Evolutionary conservation across 441 rosid species (phyloP), one percentile per base, ranked within the genome.

Genomic region (Erodium texanum): DNA sequence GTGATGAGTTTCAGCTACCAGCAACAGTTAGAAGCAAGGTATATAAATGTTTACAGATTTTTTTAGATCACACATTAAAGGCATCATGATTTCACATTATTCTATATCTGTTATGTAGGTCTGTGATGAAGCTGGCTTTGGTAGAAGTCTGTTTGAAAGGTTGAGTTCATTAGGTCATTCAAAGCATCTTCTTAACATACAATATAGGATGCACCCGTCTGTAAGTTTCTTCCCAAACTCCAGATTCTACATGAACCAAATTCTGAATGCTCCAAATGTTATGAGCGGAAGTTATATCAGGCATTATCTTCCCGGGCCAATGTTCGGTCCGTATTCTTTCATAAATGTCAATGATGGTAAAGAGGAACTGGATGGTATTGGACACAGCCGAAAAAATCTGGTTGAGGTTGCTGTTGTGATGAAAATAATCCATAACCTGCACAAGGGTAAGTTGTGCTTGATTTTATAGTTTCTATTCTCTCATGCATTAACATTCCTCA

Each of bases 21-120:
- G 58, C 76, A 10, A 16, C 69, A 61, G 76, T 73, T 0, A 24
- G 34, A 64, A 73, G 76, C 72, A 54, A 64, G 66, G 76, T 73
- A 38, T 0, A 2, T 50, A 24, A 12, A 22, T n/a, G 52, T 48
- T 36, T 56, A 54, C 19, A 19, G 9, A 62, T 34, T 36, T 62
- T 62, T 18, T 54, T 54, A 54, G 3, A 54, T 54, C 9, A 54
- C 61, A 54, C 2, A 19, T 18, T 16, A 18, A 16, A 20, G 24
- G 61, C 61, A 54, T 54, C 61, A 22, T 34, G 48, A 22, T 32
- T 45, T 29, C 48, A 52, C 66, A 18, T 7, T 7, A 20, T 24
- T 24, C 23, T 5, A 32, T 63, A 32, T 52, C n/a, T 16, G 38
- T 22, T 68, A 29, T 16, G 12, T 18, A 73, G 76, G 52, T 62